phyloP scores from a whole-genome alignment of 306 rosid species.

The Clitoria ternatea region DNA sequence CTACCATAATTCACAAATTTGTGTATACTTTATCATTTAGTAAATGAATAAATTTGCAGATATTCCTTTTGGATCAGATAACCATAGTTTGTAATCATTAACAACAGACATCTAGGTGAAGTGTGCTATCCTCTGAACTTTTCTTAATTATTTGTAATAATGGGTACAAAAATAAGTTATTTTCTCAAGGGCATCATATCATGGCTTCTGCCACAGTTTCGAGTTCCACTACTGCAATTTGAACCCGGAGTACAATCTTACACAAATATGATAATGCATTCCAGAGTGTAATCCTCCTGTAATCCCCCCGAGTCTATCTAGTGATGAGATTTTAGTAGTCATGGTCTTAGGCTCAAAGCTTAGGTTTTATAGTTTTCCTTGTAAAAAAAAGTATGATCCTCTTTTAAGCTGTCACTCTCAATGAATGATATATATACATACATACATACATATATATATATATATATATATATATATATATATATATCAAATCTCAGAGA shows the following conservation, averaged over 20 bases:
- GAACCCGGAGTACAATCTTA: background rate
- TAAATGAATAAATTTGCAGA: constrained; percentile 1
- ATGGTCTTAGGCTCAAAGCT: too few relatives aligned
- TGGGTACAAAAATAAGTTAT: background rate
- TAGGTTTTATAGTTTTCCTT: too few relatives aligned
- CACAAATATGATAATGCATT: background rate
- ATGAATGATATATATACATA: too few relatives aligned
- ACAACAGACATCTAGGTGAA: constrained; percentile 8
- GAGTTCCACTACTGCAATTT: background rate
- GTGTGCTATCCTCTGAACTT: background rate
- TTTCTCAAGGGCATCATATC: constrained; percentile 12
- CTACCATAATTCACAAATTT: constrained; percentile 1
- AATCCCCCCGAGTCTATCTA: too few relatives aligned
- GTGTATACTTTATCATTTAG: constrained; percentile 23
- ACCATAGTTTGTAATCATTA: background rate
- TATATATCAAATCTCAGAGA: background rate
- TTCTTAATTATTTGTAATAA: background rate
- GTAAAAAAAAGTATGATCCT: too few relatives aligned
- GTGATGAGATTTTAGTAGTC: too few relatives aligned
- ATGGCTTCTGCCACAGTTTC: background rate
- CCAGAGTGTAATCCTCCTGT: background rate
- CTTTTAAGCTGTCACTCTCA: too few relatives aligned
- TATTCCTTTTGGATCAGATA: background rate
- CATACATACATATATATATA: too few relatives aligned
- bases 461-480: too few relatives aligned